Evolutionary conservation across 2,329 filamentous ascomycete genomes (phyloP), one percentile per base, ranked within the genome.

Genomic region (Onygenales sp.): DNA sequence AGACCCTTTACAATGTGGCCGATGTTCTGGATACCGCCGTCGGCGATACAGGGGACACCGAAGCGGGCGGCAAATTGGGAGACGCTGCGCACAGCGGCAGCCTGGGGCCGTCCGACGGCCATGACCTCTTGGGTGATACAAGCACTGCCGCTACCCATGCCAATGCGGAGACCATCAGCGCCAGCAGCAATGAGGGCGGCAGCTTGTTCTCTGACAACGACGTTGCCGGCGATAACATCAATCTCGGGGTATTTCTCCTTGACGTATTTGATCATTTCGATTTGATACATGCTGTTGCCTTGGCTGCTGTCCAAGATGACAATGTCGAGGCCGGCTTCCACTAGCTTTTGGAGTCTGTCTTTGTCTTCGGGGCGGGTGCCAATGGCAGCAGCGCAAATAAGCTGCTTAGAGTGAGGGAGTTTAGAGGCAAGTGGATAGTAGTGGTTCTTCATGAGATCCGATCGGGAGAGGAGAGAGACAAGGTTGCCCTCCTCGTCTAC

Each of bases 111-210:
- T 56, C 94, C 93, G 49, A 98, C 92, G 62, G 93, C 93, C 93
- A 98, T 98, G 68, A 98, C 94, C 76, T 98, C 93, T 75, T 98
- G 93, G 53, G 93, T 98, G 64, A 98, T 98, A 74, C 93, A 98
- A 67, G 93, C 93, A 67, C 88, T 95, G 67, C 93, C 93, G 68
- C 89, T 95, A 62, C 93, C 93, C 93, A 98, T 98, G 69, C 93
- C 93, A 67, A 98, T 98, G 69, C 93, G 88, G 62, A 98, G 83
- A 70, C 93, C 94, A 69, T 98, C 93, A 55, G 88, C 92, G 68
- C 93, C 93, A 61, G 92, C 93, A 57, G 87, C 88, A 65, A 98
- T 97, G 61, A 98, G 77, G 58, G 81, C 77, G 51, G 94, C 93
- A 61, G 93, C 93, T 78, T 98, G 93, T 70, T 97, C 92, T 52